phyloP scores from a whole-genome alignment of 2,329 filamentous ascomycete genomes.

The Hymenoscyphus salicellus region DNA sequence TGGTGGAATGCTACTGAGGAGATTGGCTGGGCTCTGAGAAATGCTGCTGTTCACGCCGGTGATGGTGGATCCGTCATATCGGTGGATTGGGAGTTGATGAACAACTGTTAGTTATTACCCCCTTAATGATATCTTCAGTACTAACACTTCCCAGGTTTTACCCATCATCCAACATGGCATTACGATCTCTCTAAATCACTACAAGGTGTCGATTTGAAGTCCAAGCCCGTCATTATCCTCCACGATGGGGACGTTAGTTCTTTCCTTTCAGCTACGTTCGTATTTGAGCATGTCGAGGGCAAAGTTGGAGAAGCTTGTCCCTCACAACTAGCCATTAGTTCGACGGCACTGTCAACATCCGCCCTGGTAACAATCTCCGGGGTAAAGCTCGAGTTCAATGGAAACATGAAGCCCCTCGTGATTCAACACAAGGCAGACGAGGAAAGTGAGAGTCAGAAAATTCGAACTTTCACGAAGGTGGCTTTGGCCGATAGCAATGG shows the following conservation, averaged over 20 bases:
- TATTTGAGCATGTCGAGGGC: constrained; percentile 56
- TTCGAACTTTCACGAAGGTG: constrained; percentile 21
- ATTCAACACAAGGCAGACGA: constrained; percentile 38
- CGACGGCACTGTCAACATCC: constrained; percentile 53
- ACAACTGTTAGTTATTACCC: constrained; percentile 46
- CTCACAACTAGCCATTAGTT: constrained; percentile 58
- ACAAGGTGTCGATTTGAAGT: constrained; percentile 44
- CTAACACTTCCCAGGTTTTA: constrained; percentile 47
- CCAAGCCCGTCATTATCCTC: constrained; percentile 50
- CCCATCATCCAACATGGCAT: constrained; percentile 53
- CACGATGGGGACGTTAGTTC: constrained; percentile 51
- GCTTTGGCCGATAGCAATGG: constrained; percentile 25
- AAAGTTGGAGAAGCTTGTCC: constrained; percentile 59
- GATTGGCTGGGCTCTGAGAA: constrained; percentile 58
- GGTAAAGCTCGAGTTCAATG: constrained; percentile 55
- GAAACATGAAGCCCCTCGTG: constrained; percentile 54
- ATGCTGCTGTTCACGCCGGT: constrained; percentile 51
- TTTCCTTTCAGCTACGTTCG: constrained; percentile 54
- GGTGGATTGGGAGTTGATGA: constrained; percentile 64
- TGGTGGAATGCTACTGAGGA: constrained; percentile 61
- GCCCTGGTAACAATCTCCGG: constrained; percentile 51
- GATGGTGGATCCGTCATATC: constrained; percentile 56
- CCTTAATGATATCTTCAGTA: background rate
- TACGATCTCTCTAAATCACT: constrained; percentile 60
- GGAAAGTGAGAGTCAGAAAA: background rate